These are phyloP conservation scores for Plantago coronopus DNA, from an alignment of 305 asterid species.

Conservation along the genomic window DNA sequence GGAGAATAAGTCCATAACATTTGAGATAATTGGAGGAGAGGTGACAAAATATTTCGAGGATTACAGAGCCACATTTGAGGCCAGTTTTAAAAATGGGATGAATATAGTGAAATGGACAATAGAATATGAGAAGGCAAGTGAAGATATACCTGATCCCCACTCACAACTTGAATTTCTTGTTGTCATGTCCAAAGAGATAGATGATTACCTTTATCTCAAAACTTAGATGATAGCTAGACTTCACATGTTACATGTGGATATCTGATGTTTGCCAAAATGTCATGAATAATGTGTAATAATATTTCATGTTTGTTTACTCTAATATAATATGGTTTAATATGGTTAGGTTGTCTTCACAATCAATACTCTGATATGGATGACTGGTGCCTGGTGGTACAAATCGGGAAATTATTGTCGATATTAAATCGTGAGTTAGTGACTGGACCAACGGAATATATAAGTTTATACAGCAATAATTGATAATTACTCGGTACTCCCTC, in stretches of 20 bases:
- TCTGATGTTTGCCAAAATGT: no score
- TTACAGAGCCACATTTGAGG: constrained; percentile 42
- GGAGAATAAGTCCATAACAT: constrained; percentile 38
- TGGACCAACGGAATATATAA: no score
- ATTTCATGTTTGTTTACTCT: no score
- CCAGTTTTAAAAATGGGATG: constrained; percentile 3
- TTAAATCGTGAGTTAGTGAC: no score
- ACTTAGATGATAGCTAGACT: not conserved
- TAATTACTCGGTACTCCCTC: no score
- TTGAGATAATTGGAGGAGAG: constrained; percentile 51
- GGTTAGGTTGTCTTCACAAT: no score
- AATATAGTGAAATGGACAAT: constrained; percentile 12
- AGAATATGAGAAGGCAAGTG: constrained; percentile 54
- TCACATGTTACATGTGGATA: not conserved
- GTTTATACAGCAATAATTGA: no score
- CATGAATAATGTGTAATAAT: not conserved
- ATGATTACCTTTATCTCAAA: constrained; percentile 38
- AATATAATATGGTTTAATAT: no score
- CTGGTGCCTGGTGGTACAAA: no score
- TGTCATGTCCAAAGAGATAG: constrained; percentile 34
- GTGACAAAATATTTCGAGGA: constrained; percentile 39
- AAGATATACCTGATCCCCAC: constrained; percentile 37
- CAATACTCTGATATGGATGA: no score
- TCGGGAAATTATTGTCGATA: no score
- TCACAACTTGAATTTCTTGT: constrained; percentile 40